Base-by-base conservation (phyloP, 345 rosid genomes). In the Triadica sebifera region DNA sequence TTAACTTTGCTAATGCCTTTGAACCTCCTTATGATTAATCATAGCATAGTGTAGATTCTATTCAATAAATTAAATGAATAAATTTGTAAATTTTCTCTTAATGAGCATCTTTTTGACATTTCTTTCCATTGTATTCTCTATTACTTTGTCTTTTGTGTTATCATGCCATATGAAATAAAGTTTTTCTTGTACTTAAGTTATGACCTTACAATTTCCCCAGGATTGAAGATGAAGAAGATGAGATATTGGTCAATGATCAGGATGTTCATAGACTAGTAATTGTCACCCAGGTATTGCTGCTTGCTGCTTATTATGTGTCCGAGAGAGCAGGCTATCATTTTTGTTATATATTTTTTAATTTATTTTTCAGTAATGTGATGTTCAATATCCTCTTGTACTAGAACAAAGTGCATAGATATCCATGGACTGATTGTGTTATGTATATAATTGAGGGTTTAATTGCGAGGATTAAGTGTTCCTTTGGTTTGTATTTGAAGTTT, bases 231-330 rank as follows among this genome's bases (percentile, higher is more conserved):
- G 98, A 93, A 71, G 97, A 96, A 20, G 93, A 93, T 78, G 97
- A 90, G 66, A 81, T 81, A 29, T 75, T 81, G 76, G 91, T 81
- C 77, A 83, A 85, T 69, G 96, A 93, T 84, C 93, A 85, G 70
- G 92, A 91, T 89, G 94, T 96, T 80, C 94, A 93, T 57, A 90
- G 91, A 78, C 98, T 96, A 53, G 96, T 96, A 65, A 96, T 93
- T 81, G 99, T 93, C 65, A 93, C 97, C 71, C 98, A 90, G 97
- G 98, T 91, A 89, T 52, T 69, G 56, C 45, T 63, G 53, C 45
- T 70, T 57, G 13, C 16, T 41, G 43, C 61, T 24, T 37, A 59
- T 41, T 4, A 29, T 57, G 34, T 50, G 34, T 39, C 41, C 20
- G 38, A 51, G 37, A 12, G 24, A 7, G 67, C 68, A 59, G 38